phyloP scores from a whole-genome alignment of 2,329 filamentous ascomycete genomes.

The Waltergamsia citrina region DNA sequence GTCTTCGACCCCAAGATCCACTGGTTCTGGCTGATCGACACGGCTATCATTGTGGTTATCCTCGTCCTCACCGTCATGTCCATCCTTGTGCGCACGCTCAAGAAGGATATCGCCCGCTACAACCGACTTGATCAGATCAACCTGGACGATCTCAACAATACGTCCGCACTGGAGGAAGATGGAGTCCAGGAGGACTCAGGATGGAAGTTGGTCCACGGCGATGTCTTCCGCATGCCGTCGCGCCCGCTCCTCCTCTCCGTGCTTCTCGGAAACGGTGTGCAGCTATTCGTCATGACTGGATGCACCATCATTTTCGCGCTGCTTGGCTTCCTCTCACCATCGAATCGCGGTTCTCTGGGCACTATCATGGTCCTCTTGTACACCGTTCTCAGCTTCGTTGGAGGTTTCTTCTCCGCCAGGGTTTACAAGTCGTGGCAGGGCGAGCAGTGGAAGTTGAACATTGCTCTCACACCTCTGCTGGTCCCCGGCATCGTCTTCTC shows the following conservation, averaged over 20 bases:
- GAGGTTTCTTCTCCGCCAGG: constrained; percentile 80
- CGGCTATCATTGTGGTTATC: constrained; percentile 88
- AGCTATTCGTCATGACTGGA: constrained; percentile 96
- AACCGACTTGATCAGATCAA: constrained; percentile 89
- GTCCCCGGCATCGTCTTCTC: constrained; percentile 81
- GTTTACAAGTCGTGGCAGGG: constrained; percentile 94
- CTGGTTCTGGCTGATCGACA: constrained; percentile 98
- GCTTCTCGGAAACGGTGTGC: constrained; percentile 84
- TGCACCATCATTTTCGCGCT: constrained; percentile 90
- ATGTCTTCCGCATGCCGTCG: constrained; percentile 85
- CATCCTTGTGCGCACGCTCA: constrained; percentile 78
- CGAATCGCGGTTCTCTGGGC: constrained; percentile 86
- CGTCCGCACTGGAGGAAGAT: constrained; percentile 75
- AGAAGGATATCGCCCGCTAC: constrained; percentile 93
- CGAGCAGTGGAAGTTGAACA: constrained; percentile 91
- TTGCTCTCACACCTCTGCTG: constrained; percentile 75
- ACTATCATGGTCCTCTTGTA: constrained; percentile 92
- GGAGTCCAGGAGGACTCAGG: constrained; percentile 96
- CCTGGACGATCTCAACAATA: constrained; percentile 79
- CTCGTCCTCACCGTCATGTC: constrained; percentile 85
- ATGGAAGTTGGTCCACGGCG: constrained; percentile 96
- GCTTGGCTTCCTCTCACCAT: constrained; percentile 88
- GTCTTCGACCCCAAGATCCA: constrained; percentile 97
- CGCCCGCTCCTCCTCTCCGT: constrained; percentile 78
- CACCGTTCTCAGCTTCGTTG: constrained; percentile 84